Evolutionary conservation across 805 yeast species (phyloP).

Genomic region (Nematodospora valgi): DNA sequence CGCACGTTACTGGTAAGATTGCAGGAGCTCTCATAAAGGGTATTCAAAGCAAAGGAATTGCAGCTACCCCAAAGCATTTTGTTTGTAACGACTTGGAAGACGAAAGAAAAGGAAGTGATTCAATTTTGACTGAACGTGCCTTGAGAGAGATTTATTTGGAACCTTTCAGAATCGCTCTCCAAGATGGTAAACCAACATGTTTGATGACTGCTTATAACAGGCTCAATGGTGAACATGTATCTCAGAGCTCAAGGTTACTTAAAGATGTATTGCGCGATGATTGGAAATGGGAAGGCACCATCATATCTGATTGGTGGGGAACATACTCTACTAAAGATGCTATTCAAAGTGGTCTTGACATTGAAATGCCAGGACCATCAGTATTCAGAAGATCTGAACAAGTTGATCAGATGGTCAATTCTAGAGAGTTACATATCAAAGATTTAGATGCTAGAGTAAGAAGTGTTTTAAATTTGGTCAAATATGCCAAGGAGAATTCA

Average conservation of each 20-base stretch:
- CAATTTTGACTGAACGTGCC: constrained; percentile 27
- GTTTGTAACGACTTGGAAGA: constrained; percentile 33
- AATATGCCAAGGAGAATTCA: constrained; percentile 16
- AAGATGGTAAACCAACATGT: constrained; percentile 25
- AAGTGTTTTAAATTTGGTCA: constrained; percentile 23
- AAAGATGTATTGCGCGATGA: constrained; percentile 23
- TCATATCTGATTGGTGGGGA: constrained; percentile 35
- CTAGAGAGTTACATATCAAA: constrained; percentile 23
- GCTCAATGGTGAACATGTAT: constrained; percentile 28
- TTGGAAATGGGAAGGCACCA: constrained; percentile 32
- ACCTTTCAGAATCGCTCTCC: constrained; percentile 31
- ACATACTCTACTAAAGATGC: constrained; percentile 24
- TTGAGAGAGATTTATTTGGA: constrained; percentile 32
- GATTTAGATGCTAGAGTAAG: constrained; percentile 26
- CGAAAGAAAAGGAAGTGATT: constrained; percentile 26
- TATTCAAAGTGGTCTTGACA: constrained; percentile 27
- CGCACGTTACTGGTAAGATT: constrained; percentile 26
- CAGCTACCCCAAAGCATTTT: constrained; percentile 32
- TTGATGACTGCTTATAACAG: constrained; percentile 32
- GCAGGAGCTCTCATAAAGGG: constrained; percentile 25
- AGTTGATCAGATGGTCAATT: constrained; percentile 20
- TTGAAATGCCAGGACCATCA: constrained; percentile 36
- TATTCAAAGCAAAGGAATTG: constrained; percentile 25
- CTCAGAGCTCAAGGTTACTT: constrained; percentile 22
- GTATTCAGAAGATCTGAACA: constrained; percentile 16